Conservation (phyloP, 1,284 basidiomycete species). For the Abortiporus biennis region DNA sequence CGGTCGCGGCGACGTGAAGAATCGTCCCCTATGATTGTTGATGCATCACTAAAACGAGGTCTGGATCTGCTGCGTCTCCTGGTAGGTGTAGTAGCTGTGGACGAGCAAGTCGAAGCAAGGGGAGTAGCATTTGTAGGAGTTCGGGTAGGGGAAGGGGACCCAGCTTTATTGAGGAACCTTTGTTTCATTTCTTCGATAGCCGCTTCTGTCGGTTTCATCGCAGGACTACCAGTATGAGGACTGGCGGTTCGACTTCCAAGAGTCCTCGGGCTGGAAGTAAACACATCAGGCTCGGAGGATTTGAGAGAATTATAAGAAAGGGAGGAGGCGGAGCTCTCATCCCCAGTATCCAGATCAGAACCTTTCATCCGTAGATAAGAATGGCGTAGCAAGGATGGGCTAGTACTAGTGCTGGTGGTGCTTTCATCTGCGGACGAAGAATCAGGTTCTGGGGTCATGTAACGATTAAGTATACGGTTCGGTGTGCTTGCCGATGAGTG, state of each 20-base stretch:
- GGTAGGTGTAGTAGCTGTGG: conserved; percentile 18
- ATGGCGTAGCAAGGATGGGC: conserved; percentile 13
- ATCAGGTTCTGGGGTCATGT: conserved; percentile 14
- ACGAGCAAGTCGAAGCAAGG: conserved; percentile 11
- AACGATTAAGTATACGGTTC: conserved; percentile 1
- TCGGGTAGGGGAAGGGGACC: conserved; percentile 20
- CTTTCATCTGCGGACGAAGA: conserved; percentile 12
- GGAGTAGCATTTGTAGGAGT: conserved; percentile 10
- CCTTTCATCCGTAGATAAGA: conserved; percentile 10
- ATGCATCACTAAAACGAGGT: conserved; percentile 16
- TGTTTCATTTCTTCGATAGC: conserved; percentile 63
- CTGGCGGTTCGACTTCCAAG: conserved; percentile 11
- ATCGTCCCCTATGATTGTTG: conserved; percentile 2
- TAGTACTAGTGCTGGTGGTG: too few species aligned
- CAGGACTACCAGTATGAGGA: conserved; percentile 20
- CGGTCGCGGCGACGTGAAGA: neutral
- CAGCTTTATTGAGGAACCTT: conserved; percentile 39
- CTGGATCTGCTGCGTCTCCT: conserved; percentile 17
- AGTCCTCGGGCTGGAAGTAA: conserved; percentile 1
- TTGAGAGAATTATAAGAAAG: conserved; percentile 27
- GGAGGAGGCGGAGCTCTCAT: conserved; percentile 16
- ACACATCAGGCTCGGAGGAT: conserved; percentile 15
- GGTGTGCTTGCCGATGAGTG: neutral
- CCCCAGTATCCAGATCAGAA: conserved; percentile 11
- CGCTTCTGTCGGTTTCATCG: conserved; percentile 34